Conservation (phyloP, 768 basidiomycete species). For the Podaxis mareebaensis region DNA sequence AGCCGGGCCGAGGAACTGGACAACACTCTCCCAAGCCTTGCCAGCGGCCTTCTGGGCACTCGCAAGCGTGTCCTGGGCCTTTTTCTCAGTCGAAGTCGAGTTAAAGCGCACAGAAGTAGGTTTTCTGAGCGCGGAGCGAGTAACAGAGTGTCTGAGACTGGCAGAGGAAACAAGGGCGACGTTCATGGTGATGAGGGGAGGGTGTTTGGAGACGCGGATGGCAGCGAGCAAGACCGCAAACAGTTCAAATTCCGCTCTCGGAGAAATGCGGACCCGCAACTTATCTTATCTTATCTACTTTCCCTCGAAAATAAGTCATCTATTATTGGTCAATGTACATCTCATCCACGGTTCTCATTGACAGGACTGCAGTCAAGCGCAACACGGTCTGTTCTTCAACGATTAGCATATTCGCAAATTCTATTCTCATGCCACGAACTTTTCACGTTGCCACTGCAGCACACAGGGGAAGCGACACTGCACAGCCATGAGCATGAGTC, state of each 20-base stretch:
- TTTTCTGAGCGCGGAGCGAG: constrained; percentile 31
- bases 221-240: not conserved
- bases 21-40: constrained; percentile 51
- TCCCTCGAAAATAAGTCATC: not conserved
- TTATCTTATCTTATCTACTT: constrained; percentile 8
- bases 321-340: not conserved
- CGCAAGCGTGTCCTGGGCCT: constrained; percentile 67
- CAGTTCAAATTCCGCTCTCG: constrained; percentile 14
- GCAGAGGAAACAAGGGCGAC: constrained; percentile 25
- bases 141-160: constrained; percentile 29
- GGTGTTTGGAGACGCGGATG: constrained; percentile 9
- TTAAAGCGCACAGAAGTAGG: constrained; percentile 38
- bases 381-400: not conserved
- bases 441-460: not conserved
- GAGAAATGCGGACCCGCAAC: constrained; percentile 10
- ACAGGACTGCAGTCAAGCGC: not conserved
- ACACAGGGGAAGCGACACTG: constrained; percentile 5
- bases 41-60: constrained; percentile 58
- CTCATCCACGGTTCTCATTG: not conserved
- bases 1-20: constrained; percentile 44
- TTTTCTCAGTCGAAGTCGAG: constrained; percentile 54
- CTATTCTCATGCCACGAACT: not conserved
- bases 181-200: constrained; percentile 28
- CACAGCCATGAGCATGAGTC: not conserved
- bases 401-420: not conserved